Base-by-base conservation (phyloP, 2,329 filamentous ascomycete species). In the Neonectria faginata region DNA sequence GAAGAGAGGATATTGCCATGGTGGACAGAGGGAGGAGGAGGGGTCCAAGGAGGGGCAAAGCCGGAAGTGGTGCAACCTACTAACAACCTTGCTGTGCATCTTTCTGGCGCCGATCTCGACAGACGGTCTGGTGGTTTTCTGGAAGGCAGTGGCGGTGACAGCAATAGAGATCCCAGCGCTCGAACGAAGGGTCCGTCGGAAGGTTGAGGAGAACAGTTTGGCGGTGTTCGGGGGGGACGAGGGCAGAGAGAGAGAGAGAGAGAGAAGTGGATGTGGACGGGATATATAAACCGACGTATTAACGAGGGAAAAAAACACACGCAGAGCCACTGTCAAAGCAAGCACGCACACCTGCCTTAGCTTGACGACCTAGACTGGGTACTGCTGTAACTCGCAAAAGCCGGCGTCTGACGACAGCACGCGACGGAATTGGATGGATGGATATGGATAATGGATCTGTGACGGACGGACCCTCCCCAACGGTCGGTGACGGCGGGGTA, bases 81-180 rank as follows among this genome's bases (percentile, higher is more conserved):
- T 93, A 78, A 97, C 92, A 76, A 97, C 91, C 82, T 95, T 96
- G 83, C 88, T 92, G 82, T 98, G 96, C 91, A 97, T 97, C 78
- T 86, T 93, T 78, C 83, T 83, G 48, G 78, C 79, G 62, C 78
- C 75, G 60, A 82, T 67, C 41, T 80, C 75, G 52, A 72, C 67
- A 51, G 75, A 72, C 73, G 79, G 68, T 78, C 78, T 67, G 80
- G 73, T 73, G 39, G 82, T 83, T 64, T 80, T 82, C 65, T 88
- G 89, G 71, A 92, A 83, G 66, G 90, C 87, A 67, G 85, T 79
- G 57, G 92, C 84, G 44, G 89, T 86, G 68, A 91, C 86, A 52
- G 92, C 92, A 77, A 93, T 86, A 68, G 92, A 88, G 70, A 94
- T 87, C 73, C 93, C 87, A 74, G 91, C 84, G 79, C 91, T 88